Conservation (phyloP, 306 rosid species). For the Dicorynia guianensis region DNA sequence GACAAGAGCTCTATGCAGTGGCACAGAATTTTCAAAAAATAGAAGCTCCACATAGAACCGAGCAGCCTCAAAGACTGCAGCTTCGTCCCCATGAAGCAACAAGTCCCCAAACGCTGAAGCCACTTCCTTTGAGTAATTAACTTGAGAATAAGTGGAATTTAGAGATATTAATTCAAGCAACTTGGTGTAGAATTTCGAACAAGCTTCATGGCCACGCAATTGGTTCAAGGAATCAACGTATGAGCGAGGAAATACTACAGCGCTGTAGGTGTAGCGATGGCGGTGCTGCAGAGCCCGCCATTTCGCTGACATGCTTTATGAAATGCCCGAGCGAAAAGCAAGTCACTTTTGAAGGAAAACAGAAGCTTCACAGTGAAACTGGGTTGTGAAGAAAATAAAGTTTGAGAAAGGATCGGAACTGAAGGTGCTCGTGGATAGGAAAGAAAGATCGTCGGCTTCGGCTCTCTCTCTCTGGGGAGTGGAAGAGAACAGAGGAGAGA, state of each 20-base stretch:
- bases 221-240: conserved; percentile 51
- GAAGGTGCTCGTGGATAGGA: background rate
- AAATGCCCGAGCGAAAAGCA: conserved; percentile 9
- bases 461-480: background rate
- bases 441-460: background rate
- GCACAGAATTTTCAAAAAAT: conserved; percentile 76
- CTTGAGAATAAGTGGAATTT: conserved; percentile 72
- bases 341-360: background rate
- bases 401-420: background rate
- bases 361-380: background rate
- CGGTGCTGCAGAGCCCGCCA: conserved; percentile 99
- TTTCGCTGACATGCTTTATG: conserved; percentile 79
- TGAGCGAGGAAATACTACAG: conserved; percentile 69
- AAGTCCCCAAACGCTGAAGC: conserved; percentile 63
- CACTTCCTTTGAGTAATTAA: conserved; percentile 58
- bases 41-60: conserved; percentile 66
- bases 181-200: conserved; percentile 56
- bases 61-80: conserved; percentile 47
- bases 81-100: conserved; percentile 43
- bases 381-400: background rate
- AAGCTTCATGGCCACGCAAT: conserved; percentile 25
- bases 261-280: conserved; percentile 91
- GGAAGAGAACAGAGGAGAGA: background rate
- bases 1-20: conserved; percentile 75
- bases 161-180: conserved; percentile 54